Conservation (phyloP, 768 basidiomycete species). For the Stropharia rugosoannulata region DNA sequence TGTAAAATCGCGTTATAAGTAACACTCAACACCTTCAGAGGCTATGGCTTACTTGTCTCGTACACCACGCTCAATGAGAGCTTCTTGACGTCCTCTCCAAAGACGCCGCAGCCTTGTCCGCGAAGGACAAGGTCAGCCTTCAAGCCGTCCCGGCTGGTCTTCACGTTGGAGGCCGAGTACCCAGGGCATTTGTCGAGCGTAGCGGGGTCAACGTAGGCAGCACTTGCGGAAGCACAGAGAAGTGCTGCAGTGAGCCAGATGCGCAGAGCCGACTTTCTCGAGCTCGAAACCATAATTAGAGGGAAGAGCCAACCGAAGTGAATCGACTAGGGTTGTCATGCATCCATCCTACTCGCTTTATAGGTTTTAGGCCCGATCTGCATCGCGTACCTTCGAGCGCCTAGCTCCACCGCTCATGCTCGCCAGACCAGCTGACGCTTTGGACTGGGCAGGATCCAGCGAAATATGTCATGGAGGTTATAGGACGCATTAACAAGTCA, state of each 20-base stretch:
- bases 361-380: too few species aligned
- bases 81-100: slow-evolving; percentile 50
- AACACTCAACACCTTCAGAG: background rate
- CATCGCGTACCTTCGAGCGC: too few species aligned
- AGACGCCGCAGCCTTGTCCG: slow-evolving; percentile 56
- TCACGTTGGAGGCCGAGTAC: slow-evolving; percentile 50
- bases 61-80: slow-evolving; percentile 54
- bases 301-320: too few species aligned
- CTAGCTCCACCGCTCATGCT: too few species aligned
- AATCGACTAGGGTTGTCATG: too few species aligned
- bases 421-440: too few species aligned
- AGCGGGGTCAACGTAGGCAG: slow-evolving; percentile 27
- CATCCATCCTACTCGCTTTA: too few species aligned
- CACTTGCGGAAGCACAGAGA: background rate
- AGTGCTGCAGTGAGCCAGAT: background rate
- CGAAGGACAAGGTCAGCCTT: slow-evolving; percentile 53
- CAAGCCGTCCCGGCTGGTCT: slow-evolving; percentile 33
- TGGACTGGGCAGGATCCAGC: too few species aligned
- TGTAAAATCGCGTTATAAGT: slow-evolving; percentile 18
- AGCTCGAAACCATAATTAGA: background rate
- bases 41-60: slow-evolving; percentile 46
- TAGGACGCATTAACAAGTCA: too few species aligned
- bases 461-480: too few species aligned
- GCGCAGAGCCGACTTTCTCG: background rate
- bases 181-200: slow-evolving; percentile 61